Base-by-base conservation (phyloP, 768 basidiomycete genomes). In the Epithele typhae region DNA sequence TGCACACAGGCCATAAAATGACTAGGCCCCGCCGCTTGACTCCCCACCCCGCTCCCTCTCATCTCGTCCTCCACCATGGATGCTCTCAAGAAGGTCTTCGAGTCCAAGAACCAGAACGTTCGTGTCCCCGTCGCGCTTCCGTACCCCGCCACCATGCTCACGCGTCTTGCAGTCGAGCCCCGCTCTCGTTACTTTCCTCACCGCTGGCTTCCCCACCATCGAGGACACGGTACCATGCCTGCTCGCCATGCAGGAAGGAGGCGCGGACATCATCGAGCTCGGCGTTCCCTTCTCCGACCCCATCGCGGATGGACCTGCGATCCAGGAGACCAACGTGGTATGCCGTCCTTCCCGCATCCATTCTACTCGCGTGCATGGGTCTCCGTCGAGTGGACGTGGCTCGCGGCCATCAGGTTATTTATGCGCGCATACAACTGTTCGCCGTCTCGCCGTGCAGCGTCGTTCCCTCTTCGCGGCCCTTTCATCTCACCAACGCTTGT, bases 201-300 rank as follows among this genome's bases (percentile, higher is more conserved):
- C 95, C 18, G 94, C 94, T 37, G 95, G 95, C 12, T 98, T 84
- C 68, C 95, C 95, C 22, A 79, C 71, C 7, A 64, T 67, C 44
- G 72, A 82, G 60, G 85, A 87, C 48, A 97, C 95, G 0, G 89
- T 95, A 10, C 82, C 89, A 2, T 76, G 92, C 48, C 65, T 97
- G 72, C 78, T 98, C 27, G 88, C 89, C 21, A 90, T 99, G 83
- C 87, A 98, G 65, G 77, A 79, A 37, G 95, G 95, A 43, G 95
- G 95, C 5, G 80, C 91, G 37, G 93, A 97, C 64, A 79, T 97
- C 49, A 93, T 98, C 51, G 95, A 99, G 65, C 77, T 99, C 15
- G 95, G 95, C 15, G 78, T 97, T 23, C 92, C 94, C 0, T 97
- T 95, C 72, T 94, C 90, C 44, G 95, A 97, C 69, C 95, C 94